These are phyloP conservation scores for Fagopyrum tataricum DNA, from an alignment of 148 eudicot species.

Conservation along the genomic window DNA sequence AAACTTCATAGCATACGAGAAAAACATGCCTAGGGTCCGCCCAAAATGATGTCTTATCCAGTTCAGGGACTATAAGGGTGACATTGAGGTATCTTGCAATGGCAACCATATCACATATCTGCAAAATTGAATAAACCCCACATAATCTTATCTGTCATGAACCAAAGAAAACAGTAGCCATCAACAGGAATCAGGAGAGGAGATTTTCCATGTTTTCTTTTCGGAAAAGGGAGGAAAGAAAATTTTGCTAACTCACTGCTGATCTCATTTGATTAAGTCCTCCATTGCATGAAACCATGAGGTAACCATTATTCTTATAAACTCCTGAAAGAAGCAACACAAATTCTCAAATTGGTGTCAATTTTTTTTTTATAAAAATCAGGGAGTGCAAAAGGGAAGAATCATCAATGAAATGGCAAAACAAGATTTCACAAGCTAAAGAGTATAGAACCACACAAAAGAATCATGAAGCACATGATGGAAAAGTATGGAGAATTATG, in stretches of 20 bases:
- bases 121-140: slow-evolving; percentile 14
- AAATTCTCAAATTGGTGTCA: no score
- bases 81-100: slow-evolving; percentile 61
- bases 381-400: no score
- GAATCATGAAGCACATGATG: no score
- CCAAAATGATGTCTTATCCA: slow-evolving; percentile 76
- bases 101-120: slow-evolving; percentile 78
- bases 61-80: slow-evolving; percentile 60
- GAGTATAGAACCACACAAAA: no score
- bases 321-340: slow-evolving; percentile 25
- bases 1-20: not conserved
- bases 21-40: slow-evolving; percentile 46
- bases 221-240: no score
- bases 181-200: not conserved
- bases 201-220: no score
- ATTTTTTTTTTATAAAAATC: no score
- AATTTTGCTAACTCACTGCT: slow-evolving; percentile 34
- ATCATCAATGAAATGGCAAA: no score
- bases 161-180: not conserved
- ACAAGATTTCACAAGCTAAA: no score
- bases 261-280: slow-evolving; percentile 66
- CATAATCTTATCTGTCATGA: slow-evolving; percentile 2
- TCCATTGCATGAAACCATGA: slow-evolving; percentile 56
- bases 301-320: slow-evolving; percentile 62
- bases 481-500: no score